Evolutionary conservation across 2,329 filamentous ascomycete species (phyloP), one percentile per base, ranked within the genome.

Genomic region (Colletotrichum orbiculare): DNA sequence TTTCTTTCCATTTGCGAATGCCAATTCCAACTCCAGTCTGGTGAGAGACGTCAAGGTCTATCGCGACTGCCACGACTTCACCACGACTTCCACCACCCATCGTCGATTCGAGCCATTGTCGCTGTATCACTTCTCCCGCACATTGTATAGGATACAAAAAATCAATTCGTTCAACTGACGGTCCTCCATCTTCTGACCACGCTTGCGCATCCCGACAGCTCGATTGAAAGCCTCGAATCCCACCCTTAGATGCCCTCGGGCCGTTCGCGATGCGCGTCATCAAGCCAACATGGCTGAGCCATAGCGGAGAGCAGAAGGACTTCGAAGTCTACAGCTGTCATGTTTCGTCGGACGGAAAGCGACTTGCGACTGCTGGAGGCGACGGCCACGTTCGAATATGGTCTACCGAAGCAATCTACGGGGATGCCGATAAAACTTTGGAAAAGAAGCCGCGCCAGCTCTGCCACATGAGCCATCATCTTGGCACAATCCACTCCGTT

Each of bases 301-400:
- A 97, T 82, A 94, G 93, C 81, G 94, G 95, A 76, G 96, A 99
- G 82, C 93, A 97, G 77, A 98, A 97, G 76, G 94, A 98, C 77
- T 97, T 96, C 75, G 96, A 99, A 80, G 95, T 98, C 70, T 99
- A 98, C 82, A 97, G 93, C 81, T 98, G 95, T 78, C 93, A 98
- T 83, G 89, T 99, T 69, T 99, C 96, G 35, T 93, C 96, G 12
- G 96, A 99, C 81, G 96, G 95, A 70, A 91, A 89, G 74, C 89
- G 96, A 69, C 86, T 99, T 62, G 96, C 95, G 53, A 98, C 96
- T 17, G 96, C 95, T 67, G 96, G 94, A 73, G 95, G 96, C 86
- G 96, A 99, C 84, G 95, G 96, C 74, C 93, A 97, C 77, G 96
- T 99, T 67, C 91, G 96, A 69, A 92, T 99, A 72, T 99, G 96